Conservation (phyloP, 345 rosid genomes). For the Eucalyptus sp. region DNA sequence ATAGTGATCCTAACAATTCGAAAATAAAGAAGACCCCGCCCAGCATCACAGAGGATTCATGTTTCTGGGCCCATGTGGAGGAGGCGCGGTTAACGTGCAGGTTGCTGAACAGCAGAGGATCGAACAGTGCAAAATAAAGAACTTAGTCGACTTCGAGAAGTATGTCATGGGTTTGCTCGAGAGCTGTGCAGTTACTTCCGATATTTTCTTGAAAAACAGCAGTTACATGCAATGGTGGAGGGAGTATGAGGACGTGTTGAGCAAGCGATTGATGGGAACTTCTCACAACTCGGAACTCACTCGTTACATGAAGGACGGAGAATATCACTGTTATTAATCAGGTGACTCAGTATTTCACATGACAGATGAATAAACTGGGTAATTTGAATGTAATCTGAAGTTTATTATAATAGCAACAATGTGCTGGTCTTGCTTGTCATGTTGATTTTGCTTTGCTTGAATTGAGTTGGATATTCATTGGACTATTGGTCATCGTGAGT, state of each 20-base stretch:
- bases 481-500: background rate
- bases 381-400: too few relatives aligned
- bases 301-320: fast-evolving
- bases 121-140: background rate
- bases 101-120: background rate
- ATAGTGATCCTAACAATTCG: background rate
- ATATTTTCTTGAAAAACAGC: conserved; percentile 43
- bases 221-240: conserved; percentile 15
- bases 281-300: too few relatives aligned
- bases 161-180: conserved; percentile 26
- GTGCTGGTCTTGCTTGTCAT: background rate
- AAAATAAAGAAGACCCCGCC: conserved; percentile 6
- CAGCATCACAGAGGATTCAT: conserved; percentile 47
- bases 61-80: conserved; percentile 84
- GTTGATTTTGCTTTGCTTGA: background rate
- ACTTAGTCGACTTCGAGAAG: conserved; percentile 17
- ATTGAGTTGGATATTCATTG: background rate
- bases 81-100: conserved; percentile 20
- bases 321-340: fast-evolving
- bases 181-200: conserved; percentile 39
- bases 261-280: too few relatives aligned
- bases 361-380: too few relatives aligned
- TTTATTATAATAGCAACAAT: background rate
- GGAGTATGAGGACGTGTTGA: too few relatives aligned
- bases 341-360: fast-evolving